A percentile compares a stretch with the other conserved stretches of the same genome.
These are phyloP conservation scores for Clitoria ternatea DNA, from an alignment of 306 rosid genomes.

Conservation along the genomic window DNA sequence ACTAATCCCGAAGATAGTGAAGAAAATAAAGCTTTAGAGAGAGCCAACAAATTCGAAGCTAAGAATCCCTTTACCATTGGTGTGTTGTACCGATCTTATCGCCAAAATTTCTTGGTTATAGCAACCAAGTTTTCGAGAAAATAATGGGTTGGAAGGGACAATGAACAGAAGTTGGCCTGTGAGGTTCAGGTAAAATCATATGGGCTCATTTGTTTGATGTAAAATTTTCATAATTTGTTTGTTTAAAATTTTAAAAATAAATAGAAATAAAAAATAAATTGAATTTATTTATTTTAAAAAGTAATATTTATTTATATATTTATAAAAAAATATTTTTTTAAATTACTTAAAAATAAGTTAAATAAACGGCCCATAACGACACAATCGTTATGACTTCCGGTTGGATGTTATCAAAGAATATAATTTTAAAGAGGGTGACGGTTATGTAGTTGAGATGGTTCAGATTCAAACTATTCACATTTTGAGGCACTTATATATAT, in stretches of 20 bases:
- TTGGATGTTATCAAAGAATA: background rate
- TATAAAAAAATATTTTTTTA: background rate
- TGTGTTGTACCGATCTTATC: background rate
- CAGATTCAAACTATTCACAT: background rate
- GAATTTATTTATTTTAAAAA: no score
- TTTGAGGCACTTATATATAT: background rate
- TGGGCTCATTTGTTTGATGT: no score
- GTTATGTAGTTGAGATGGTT: conserved; percentile 23
- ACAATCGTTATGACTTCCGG: background rate
- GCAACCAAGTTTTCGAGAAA: background rate
- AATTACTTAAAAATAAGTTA: no score
- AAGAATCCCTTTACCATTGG: background rate
- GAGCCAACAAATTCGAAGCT: background rate
- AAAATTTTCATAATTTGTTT: no score
- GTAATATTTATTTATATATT: no score
- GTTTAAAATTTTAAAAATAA: no score
- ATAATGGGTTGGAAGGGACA: background rate
- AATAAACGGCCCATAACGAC: accelerated
- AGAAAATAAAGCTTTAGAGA: background rate
- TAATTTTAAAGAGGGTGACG: background rate
- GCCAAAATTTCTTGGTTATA: background rate
- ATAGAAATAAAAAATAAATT: no score
- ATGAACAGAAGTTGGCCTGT: background rate
- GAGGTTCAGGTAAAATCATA: no score
- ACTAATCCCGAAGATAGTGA: background rate